Percentiles rank a stretch among this genome's conserved stretches.
Evolutionary conservation across 345 rosid species (phyloP).

Genomic region (Nasturtium officinale): DNA sequence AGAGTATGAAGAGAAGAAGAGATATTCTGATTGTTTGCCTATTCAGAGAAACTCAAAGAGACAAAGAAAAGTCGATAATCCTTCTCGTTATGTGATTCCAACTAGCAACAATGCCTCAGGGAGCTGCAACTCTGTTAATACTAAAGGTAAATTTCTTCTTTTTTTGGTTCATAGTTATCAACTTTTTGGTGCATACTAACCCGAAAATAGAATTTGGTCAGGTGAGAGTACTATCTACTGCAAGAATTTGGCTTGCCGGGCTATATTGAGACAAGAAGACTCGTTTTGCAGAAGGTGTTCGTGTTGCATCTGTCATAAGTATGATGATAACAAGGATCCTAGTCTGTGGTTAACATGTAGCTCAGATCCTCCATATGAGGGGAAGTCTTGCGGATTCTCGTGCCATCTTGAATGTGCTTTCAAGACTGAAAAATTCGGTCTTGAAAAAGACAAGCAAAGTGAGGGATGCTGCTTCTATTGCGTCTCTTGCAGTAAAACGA

Average conservation of each 20-base stretch:
- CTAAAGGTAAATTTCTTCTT: conserved; percentile 18
- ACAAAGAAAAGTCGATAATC: conserved; percentile 41
- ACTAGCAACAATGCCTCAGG: conserved; percentile 37
- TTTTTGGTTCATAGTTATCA: neutral
- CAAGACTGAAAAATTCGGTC: conserved; percentile 57
- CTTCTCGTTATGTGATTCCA: conserved; percentile 41
- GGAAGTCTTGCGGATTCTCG: conserved; percentile 63
- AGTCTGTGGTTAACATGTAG: conserved; percentile 81
- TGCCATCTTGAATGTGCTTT: conserved; percentile 78
- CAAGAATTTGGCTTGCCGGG: conserved; percentile 70
- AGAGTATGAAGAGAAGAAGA: conserved; percentile 53
- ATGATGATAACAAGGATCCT: conserved; percentile 88
- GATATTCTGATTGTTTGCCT: conserved; percentile 37
- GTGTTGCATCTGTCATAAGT: conserved; percentile 73
- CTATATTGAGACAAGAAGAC: conserved; percentile 50
- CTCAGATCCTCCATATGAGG: conserved; percentile 53
- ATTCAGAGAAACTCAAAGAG: conserved; percentile 34
- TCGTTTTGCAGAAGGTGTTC: conserved; percentile 81
- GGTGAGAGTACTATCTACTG: conserved; percentile 49
- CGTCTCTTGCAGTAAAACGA: conserved; percentile 64
- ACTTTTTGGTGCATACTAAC: conserved; percentile 22
- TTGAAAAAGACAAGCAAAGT: conserved; percentile 45
- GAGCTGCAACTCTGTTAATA: conserved; percentile 33
- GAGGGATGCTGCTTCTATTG: conserved; percentile 66
- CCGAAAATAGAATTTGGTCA: conserved; percentile 14